Evolutionary conservation across 305 asterid species (phyloP), one percentile per base, ranked within the genome.

Genomic region (Fraxinus sp.): DNA sequence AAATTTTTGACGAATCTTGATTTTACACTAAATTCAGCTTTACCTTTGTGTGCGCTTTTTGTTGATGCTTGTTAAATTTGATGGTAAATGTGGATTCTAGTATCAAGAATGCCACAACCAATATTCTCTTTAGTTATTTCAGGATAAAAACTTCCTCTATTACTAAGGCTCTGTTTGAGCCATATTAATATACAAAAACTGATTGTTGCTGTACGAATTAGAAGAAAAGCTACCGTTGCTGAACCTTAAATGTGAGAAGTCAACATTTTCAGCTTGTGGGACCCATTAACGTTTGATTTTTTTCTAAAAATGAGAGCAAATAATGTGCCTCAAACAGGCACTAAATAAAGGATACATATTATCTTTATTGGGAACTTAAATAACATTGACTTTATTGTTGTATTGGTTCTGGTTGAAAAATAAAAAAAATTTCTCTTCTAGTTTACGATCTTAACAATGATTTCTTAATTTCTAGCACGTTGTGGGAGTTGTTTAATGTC

Each of bases 401-500:
- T 68, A 30, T 28, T 5, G 16, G 22, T 28, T 28, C 39, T 68
- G 35, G 10, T 26, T 30, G 39, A 26, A 28, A 68, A 68, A 10
- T 4, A 68, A 2, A 28, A 78, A 43, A 7, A 0, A 0, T 5
- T 46, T 43, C 30, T 68, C 64, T 46, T 14, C 7, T 41, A 20
- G 39, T 78, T 39, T 26, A 14, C 66, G n/a, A 37, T 36, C 41
- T 72, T 10, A 4, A 13, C 39, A 68, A 26, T 30, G 75, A 68
- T 26, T 68, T 68, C 39, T 26, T 68, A 68, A 30, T 28, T 66
- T 68, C 9, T 68, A 68, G 37, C 39, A 28, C 1, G 20, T 33
- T 26, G 20, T 11, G 52, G 43, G 46, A 75, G 36, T 76, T 36
- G 62, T 73, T 80, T 82, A 75, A 82, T 81, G 30, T 43, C 59